Base-by-base conservation (phyloP, 495 filamentous ascomycete species). In the Xylaria curta region DNA sequence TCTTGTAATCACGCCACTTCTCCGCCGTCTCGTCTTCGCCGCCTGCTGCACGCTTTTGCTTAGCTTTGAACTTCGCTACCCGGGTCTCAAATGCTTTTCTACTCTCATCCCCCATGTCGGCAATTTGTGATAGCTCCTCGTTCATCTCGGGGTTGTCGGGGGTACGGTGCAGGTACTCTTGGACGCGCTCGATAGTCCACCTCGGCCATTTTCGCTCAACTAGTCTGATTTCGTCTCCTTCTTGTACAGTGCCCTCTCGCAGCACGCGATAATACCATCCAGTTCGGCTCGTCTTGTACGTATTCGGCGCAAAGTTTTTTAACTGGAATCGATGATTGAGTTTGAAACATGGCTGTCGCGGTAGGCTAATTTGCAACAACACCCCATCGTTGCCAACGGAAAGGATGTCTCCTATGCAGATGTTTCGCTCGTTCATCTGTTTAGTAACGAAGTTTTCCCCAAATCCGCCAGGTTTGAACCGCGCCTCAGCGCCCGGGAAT, bases 231-330 rank as follows among this genome's bases (percentile, higher is more conserved):
- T 76, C 77, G 69, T 87, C 85, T 4, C 84, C 86, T 0, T 82
- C 81, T n/a, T 78, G 72, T 42, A 89, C 80, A n/a, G 59, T 73
- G 0, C 88, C 88, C 8, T 82, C 77, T 4, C 73, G 71, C 8
- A 89, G 68, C 1, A 89, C 84, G 15, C 87, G 81, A 67, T 87
- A 89, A 72, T 87, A 87, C 86, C 85, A 89, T 0, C 88, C 87
- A 0, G 87, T 89, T 19, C 86, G 80, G 64, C 81, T 83, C 10
- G 75, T 78, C 76, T 82, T 82, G 79, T 82, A 87, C n/a, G 87
- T 87, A 17, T 82, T 75, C 5, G 82, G 79, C 26, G 87, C 86
- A 56, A 90, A 87, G 66, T 85, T 84, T 65, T 85, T 85, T 1
- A 88, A 77, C 58, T 81, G 76, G 78, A 89, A 89, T 8, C 85